Base-by-base conservation (phyloP, 768 basidiomycete species). In the Rhizopogon vesiculosus region DNA sequence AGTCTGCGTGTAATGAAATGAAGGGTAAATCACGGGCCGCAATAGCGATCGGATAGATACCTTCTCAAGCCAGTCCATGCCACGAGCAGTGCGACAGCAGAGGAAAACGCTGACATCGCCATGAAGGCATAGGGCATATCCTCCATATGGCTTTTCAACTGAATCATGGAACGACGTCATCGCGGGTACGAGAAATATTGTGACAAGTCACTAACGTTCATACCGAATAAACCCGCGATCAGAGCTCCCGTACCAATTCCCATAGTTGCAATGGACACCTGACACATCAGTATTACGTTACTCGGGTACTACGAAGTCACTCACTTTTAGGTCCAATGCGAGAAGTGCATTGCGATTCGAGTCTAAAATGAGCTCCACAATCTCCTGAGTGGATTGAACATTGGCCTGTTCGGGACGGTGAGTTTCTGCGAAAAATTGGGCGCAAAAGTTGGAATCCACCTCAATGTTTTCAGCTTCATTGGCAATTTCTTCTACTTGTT, bases 301-400 rank as follows among this genome's bases (percentile, higher is more conserved):
- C 15, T 25, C 29, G 15, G 22, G 15, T 28, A 5, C n/a, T 38
- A 3, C 33, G 12, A 54, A 57, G 42, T 10, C 16, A 39, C 72
- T 16, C 60, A 87, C 91, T 78, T 94, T 88, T 42, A 98, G 78
- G 72, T 98, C 95, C 35, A 98, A 81, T 45, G 92, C 91, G 19
- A 98, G 78, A 15, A 98, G 77, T 5, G 89, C 83, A 64, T 98
- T 98, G 46, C 96, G 87, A 74, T 97, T 97, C 46, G 94, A 90
- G 69, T 98, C 96, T 41, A 98, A 78, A 64, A 98, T 93, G 56
- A 98, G 80, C 70, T 98, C 96, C 2, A 96, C 92, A 52, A 98
- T 98, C 72, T 98, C 96, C 75, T 98, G 96, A 0, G 96, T 98
- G 12, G 94, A 93, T 72, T 94, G 90, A 40, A 98, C 91, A 67